phyloP scores from a whole-genome alignment of 2,329 filamentous ascomycete species.

The Fusarium transvaalense region DNA sequence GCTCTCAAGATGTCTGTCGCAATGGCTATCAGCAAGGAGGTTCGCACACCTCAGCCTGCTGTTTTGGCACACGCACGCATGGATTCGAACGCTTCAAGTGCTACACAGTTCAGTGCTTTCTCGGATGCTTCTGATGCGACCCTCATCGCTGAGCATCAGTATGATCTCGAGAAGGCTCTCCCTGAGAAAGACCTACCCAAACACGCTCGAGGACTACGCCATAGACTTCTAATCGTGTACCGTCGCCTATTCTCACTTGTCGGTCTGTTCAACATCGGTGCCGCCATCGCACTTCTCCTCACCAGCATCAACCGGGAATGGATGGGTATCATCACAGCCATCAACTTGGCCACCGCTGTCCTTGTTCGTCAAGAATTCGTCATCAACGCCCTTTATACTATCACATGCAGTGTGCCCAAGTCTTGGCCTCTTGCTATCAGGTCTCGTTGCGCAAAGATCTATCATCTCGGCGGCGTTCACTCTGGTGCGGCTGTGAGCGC shows the following conservation, averaged over 20 bases:
- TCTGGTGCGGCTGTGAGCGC: conserved; percentile 63
- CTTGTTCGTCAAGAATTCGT: conserved; percentile 66
- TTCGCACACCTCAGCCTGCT: conserved; percentile 26
- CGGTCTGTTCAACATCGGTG: conserved; percentile 64
- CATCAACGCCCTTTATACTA: conserved; percentile 63
- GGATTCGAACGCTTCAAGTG: conserved; percentile 49
- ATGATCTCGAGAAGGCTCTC: conserved; percentile 51
- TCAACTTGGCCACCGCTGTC: conserved; percentile 63
- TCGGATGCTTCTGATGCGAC: conserved; percentile 37
- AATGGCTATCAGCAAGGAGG: not conserved
- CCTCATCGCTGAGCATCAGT: conserved; percentile 42
- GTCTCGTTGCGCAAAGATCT: conserved; percentile 61
- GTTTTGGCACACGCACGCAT: conserved; percentile 34
- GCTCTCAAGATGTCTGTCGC: conserved; percentile 49
- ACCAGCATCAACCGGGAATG: conserved; percentile 52
- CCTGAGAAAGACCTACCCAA: conserved; percentile 58
- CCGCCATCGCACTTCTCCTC: conserved; percentile 59
- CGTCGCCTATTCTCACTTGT: conserved; percentile 67
- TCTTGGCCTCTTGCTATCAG: conserved; percentile 62
- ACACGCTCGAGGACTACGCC: conserved; percentile 55
- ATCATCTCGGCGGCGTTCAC: conserved; percentile 65
- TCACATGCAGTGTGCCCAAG: conserved; percentile 60
- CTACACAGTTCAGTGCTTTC: conserved; percentile 38
- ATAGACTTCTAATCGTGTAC: conserved; percentile 65
- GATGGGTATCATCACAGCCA: conserved; percentile 58